A percentile compares a stretch with the other conserved stretches of the same genome.
Evolutionary conservation across 2,329 filamentous ascomycete genomes (phyloP).

Genomic region (Cladophialophora carrionii): DNA sequence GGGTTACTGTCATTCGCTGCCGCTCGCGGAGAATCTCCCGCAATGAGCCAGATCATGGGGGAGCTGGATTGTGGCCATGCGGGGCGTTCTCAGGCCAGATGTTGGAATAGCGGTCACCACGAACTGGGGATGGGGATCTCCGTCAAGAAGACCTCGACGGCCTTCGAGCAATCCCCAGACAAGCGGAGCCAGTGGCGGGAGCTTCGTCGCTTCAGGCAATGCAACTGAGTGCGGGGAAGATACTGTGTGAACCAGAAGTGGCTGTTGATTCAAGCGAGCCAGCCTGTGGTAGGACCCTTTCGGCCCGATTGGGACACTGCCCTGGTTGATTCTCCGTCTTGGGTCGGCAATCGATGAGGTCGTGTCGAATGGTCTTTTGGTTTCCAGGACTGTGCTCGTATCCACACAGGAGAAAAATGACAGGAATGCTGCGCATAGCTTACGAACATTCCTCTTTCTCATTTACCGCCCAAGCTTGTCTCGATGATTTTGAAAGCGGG

Average conservation of each 20-base stretch:
- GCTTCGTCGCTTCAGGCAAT: not conserved
- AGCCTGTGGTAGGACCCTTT: not conserved
- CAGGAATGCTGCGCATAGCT: not conserved
- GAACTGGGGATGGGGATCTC: not conserved
- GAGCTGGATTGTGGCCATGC: not conserved
- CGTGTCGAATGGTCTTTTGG: not conserved
- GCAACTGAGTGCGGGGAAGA: not conserved
- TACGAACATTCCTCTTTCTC: not conserved
- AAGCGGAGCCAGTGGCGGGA: not conserved
- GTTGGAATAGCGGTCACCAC: not conserved
- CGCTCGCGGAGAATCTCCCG: not conserved
- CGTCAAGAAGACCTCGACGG: not conserved
- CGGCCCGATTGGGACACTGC: not conserved
- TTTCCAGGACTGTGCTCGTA: not conserved
- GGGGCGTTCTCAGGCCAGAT: not conserved
- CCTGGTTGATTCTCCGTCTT: not conserved
- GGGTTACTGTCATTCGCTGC: slow-evolving; percentile 5
- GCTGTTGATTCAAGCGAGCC: not conserved
- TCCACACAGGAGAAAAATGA: not conserved
- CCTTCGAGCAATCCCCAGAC: not conserved
- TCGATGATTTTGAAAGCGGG: not conserved
- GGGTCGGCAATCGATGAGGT: not conserved
- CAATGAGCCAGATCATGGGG: not conserved
- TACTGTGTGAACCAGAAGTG: not conserved
- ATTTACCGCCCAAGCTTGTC: not conserved